phyloP scores from a whole-genome alignment of 148 eudicot genomes.

The Spergularia bocconei region DNA sequence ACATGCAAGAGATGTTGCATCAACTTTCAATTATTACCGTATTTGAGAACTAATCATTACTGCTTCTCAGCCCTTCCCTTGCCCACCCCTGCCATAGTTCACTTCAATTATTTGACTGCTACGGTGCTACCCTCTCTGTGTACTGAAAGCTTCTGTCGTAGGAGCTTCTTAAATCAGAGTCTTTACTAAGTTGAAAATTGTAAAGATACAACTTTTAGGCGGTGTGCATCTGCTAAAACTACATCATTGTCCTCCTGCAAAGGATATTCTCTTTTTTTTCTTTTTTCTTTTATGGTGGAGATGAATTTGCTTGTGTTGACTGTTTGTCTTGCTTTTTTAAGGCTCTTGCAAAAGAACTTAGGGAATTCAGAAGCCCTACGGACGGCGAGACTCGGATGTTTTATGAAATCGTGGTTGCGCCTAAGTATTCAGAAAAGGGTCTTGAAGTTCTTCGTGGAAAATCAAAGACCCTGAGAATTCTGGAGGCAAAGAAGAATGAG shows the following conservation, averaged over 20 bases:
- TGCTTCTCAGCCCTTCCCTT: neutral
- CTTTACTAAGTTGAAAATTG: neutral
- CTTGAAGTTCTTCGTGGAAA: slow-evolving; percentile 94
- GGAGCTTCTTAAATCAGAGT: neutral
- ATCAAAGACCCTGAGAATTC: slow-evolving; percentile 92
- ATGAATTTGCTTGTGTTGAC: slow-evolving; percentile 6
- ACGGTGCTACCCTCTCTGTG: no score
- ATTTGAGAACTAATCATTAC: neutral
- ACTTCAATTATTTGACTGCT: no score
- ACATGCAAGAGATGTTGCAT: neutral
- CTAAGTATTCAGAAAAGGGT: slow-evolving; percentile 74
- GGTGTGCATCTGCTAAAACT: neutral
- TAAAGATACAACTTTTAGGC: neutral
- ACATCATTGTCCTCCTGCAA: neutral
- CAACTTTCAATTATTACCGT: neutral
- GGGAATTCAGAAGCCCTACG: slow-evolving; percentile 96
- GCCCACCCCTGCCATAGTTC: no score
- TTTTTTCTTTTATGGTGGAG: neutral
- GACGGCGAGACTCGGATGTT: slow-evolving; percentile 97
- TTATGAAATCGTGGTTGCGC: slow-evolving; percentile 97
- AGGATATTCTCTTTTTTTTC: neutral
- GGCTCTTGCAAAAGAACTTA: slow-evolving; percentile 87
- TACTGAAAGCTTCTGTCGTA: no score
- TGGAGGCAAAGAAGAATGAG: slow-evolving; percentile 78
- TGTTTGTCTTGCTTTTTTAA: slow-evolving; percentile 23